Evolutionary conservation across 768 basidiomycete genomes (phyloP).

Genomic region (Hygrocybe coccinea): DNA sequence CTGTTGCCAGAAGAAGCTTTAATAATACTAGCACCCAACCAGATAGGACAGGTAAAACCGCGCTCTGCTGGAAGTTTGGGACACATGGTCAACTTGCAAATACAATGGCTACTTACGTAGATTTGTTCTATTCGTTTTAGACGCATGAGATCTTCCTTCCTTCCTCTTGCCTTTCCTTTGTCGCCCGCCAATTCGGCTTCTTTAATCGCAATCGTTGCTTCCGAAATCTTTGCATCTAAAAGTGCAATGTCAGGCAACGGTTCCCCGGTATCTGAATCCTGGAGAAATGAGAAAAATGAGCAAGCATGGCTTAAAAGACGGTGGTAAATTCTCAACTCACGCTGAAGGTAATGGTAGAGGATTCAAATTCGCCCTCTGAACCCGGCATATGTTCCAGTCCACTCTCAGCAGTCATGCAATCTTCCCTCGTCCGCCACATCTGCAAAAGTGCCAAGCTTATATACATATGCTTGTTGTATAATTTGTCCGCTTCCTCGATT

Average conservation of each 20-base stretch:
- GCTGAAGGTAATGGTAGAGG: constrained; percentile 43
- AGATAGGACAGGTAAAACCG: constrained; percentile 76
- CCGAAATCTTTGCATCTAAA: constrained; percentile 69
- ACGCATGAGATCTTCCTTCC: constrained; percentile 77
- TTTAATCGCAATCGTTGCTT: constrained; percentile 49
- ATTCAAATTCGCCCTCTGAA: constrained; percentile 51
- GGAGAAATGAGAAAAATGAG: constrained; percentile 7
- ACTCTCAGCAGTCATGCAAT: constrained; percentile 90
- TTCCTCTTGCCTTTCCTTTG: constrained; percentile 58
- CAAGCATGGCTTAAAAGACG: too few relatives aligned
- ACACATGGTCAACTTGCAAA: neutral
- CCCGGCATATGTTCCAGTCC: constrained; percentile 80
- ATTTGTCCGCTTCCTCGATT: constrained; percentile 89
- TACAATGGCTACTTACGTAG: constrained; percentile 60
- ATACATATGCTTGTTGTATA: constrained; percentile 89
- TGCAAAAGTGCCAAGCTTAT: constrained; percentile 84
- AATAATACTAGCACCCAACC: constrained; percentile 91
- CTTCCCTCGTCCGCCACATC: constrained; percentile 94
- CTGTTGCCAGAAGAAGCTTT: constrained; percentile 88
- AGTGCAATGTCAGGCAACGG: constrained; percentile 68
- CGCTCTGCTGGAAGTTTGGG: constrained; percentile 47
- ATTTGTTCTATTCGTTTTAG: constrained; percentile 87
- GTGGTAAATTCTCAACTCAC: constrained; percentile 24
- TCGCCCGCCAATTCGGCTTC: constrained; percentile 49
- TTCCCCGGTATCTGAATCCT: constrained; percentile 61